phyloP scores from a whole-genome alignment of 306 rosid genomes.

The Gynostemma pentaphyllum region DNA sequence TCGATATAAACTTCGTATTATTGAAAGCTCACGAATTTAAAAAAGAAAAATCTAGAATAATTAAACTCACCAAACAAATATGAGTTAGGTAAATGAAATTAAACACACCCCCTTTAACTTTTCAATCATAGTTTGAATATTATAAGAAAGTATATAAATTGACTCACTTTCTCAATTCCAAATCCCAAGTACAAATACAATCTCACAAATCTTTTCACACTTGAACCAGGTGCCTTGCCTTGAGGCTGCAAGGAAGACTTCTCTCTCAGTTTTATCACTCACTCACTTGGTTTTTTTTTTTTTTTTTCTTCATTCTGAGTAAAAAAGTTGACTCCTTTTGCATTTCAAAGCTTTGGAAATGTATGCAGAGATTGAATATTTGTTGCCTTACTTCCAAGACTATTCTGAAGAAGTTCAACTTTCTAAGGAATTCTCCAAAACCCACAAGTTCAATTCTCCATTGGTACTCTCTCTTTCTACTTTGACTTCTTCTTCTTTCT shows the following conservation, averaged over 20 bases:
- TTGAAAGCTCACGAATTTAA: too few species aligned
- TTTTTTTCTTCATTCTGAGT: neutral
- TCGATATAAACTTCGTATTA: too few species aligned
- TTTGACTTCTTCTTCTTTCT: neutral
- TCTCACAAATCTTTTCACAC: neutral
- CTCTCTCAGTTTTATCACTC: neutral
- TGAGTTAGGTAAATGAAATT: too few species aligned
- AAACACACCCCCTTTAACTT: too few species aligned
- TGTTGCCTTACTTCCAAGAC: conserved; percentile 56
- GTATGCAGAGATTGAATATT: conserved; percentile 67
- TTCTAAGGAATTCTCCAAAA: conserved; percentile 63
- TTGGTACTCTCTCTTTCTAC: conserved; percentile 25
- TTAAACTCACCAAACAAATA: too few species aligned
- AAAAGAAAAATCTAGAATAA: too few species aligned
- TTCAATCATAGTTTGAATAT: too few species aligned
- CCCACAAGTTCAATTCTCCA: conserved; percentile 48
- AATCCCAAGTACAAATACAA: neutral
- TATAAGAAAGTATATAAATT: neutral
- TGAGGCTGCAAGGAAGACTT: too few species aligned
- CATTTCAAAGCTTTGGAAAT: conserved; percentile 31
- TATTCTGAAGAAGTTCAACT: conserved; percentile 66
- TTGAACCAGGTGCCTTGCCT: neutral
- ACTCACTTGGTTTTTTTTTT: neutral
- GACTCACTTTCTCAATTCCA: neutral
- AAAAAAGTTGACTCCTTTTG: neutral